phyloP scores from a whole-genome alignment of 2,329 filamentous ascomycete genomes.

The Ophiostoma perfectum region DNA sequence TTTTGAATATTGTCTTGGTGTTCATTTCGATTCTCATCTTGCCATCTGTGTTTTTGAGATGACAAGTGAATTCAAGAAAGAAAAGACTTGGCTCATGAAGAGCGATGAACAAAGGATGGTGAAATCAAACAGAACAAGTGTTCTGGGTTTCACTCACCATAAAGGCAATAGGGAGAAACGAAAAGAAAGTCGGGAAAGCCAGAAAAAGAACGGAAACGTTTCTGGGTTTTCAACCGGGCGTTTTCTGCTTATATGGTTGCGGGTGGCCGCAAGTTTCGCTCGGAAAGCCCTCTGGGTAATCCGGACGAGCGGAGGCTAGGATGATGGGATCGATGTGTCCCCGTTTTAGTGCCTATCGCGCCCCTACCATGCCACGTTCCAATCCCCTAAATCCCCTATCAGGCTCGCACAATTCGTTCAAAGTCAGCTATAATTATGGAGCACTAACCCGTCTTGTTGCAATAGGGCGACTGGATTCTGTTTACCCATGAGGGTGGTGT shows the following conservation, averaged over 20 bases:
- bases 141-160: neutral
- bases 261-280: conserved; percentile 8
- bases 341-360: conserved; percentile 22
- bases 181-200: neutral
- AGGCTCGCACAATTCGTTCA: conserved; percentile 9
- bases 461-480: conserved; percentile 96
- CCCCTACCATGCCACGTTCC: neutral
- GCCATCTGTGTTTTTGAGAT: neutral
- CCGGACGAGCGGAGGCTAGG: conserved; percentile 45
- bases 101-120: conserved; percentile 7
- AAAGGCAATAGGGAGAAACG: neutral
- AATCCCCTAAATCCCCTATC: conserved; percentile 12
- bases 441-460: conserved; percentile 12
- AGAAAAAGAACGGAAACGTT: no score
- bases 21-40: neutral
- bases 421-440: conserved; percentile 18
- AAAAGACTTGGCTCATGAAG: neutral
- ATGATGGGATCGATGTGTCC: conserved; percentile 31
- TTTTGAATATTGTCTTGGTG: neutral
- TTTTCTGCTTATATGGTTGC: conserved; percentile 16
- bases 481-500: conserved; percentile 99
- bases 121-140: conserved; percentile 4
- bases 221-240: conserved; percentile 9
- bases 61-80: neutral
- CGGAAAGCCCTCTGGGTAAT: conserved; percentile 9